Evolutionary conservation across 495 filamentous ascomycete genomes (phyloP).

Genomic region (Penicillium soppii): DNA sequence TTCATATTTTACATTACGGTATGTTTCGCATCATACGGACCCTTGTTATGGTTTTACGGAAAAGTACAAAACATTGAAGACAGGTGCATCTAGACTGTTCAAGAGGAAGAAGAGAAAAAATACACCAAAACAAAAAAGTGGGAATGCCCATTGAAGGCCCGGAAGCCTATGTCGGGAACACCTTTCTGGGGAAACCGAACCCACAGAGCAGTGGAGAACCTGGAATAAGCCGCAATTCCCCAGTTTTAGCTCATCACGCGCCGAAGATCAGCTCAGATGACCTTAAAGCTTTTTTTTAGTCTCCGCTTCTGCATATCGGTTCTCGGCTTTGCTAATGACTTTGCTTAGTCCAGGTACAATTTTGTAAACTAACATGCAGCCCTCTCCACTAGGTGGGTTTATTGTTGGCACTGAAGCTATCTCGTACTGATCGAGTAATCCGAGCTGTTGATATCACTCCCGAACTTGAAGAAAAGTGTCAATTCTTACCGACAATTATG

Average conservation of each 20-base stretch:
- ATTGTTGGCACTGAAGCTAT: conserved; percentile 5
- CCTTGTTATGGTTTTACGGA: conserved; percentile 25
- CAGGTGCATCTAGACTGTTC: conserved; percentile 6
- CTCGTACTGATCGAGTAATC: conserved; percentile 23
- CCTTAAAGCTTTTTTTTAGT: conserved; percentile 8
- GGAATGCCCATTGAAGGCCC: conserved; percentile 2
- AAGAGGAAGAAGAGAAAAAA: background rate
- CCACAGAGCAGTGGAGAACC: conserved; percentile 7
- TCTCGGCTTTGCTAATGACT: too few species aligned
- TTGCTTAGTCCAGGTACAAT: too few species aligned
- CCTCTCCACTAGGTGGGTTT: background rate
- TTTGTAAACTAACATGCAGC: too few species aligned
- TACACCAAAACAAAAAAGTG: background rate
- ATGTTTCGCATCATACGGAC: conserved; percentile 23
- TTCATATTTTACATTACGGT: background rate
- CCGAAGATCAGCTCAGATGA: conserved; percentile 18
- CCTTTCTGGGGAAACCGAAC: conserved; percentile 27
- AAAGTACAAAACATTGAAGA: conserved; percentile 9
- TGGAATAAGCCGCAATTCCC: conserved; percentile 1
- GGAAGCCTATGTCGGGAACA: conserved; percentile 18
- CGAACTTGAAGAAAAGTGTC: too few species aligned
- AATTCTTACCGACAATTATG: background rate
- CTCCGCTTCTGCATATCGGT: background rate
- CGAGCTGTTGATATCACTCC: conserved; percentile 6
- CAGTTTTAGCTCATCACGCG: conserved; percentile 13